Conservation (phyloP, 345 rosid species). For the Citropsis articulata region DNA sequence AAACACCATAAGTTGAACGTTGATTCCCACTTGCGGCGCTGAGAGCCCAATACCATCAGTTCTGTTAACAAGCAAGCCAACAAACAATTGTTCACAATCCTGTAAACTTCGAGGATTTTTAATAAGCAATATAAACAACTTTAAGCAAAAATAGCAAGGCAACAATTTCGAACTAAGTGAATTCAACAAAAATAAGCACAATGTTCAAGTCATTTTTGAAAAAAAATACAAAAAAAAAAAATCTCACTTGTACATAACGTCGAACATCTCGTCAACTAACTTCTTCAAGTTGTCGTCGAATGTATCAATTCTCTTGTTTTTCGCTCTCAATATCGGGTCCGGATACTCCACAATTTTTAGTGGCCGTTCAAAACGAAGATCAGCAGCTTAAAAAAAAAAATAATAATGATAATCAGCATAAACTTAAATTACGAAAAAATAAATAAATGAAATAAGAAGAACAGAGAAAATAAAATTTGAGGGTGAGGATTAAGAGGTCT, state of each 20-base stretch:
- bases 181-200: not conserved
- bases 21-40: slow-evolving; percentile 94
- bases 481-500: not conserved
- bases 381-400: slow-evolving; percentile 40
- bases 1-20: slow-evolving; percentile 91
- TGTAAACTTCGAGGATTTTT: slow-evolving; percentile 15
- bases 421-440: not conserved
- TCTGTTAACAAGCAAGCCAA: slow-evolving; percentile 54
- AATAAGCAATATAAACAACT: slow-evolving; percentile 3
- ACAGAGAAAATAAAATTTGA: not conserved
- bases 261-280: slow-evolving; percentile 81
- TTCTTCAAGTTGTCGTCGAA: slow-evolving; percentile 81
- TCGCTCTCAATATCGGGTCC: slow-evolving; percentile 72
- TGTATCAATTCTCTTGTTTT: slow-evolving; percentile 60
- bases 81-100: slow-evolving; percentile 24
- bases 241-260: slow-evolving; percentile 92
- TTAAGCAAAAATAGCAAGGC: not conserved
- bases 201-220: not conserved
- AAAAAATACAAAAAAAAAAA: not conserved
- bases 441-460: not conserved
- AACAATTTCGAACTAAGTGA: not conserved
- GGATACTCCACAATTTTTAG: slow-evolving; percentile 83
- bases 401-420: not conserved
- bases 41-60: slow-evolving; percentile 96
- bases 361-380: slow-evolving; percentile 72